Percentiles rank a stretch among this genome's conserved stretches.
Evolutionary conservation across 2,329 filamentous ascomycete genomes (phyloP).

Genomic region (Pseudogymnoascus sp.): DNA sequence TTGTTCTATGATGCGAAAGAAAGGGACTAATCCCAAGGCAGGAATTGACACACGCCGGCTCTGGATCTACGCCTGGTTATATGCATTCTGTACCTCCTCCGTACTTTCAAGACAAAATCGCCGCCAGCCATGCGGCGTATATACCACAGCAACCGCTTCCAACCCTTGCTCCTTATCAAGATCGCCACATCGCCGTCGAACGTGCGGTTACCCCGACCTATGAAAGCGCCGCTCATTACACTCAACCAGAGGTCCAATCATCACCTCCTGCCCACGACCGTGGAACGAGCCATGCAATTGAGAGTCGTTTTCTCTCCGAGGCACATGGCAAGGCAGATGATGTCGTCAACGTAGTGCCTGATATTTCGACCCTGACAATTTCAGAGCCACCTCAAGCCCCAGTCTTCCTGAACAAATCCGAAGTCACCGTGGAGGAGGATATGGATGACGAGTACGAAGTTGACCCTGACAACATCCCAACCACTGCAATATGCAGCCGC

Average conservation of each 20-base stretch:
- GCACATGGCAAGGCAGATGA: slow-evolving; percentile 1
- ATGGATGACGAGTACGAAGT: neutral
- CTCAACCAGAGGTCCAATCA: neutral
- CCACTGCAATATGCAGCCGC: neutral
- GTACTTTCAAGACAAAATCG: neutral
- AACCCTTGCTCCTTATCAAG: neutral
- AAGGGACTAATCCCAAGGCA: neutral
- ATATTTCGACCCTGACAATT: neutral
- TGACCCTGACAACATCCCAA: neutral
- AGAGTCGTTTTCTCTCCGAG: neutral
- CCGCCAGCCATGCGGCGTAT: neutral
- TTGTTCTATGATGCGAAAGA: neutral
- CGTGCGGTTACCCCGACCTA: neutral
- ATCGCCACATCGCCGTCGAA: neutral
- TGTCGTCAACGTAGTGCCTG: neutral
- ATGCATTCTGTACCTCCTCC: neutral
- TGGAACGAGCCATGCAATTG: neutral
- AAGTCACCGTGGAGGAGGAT: neutral
- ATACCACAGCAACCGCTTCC: neutral
- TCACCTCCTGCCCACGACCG: neutral
- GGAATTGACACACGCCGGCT: neutral
- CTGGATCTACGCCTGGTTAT: neutral
- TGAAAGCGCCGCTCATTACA: neutral
- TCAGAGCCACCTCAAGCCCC: neutral
- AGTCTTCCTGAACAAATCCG: neutral